Conservation (phyloP, 352 stramenopile genomes). For the Globisporangium lucens region DNA sequence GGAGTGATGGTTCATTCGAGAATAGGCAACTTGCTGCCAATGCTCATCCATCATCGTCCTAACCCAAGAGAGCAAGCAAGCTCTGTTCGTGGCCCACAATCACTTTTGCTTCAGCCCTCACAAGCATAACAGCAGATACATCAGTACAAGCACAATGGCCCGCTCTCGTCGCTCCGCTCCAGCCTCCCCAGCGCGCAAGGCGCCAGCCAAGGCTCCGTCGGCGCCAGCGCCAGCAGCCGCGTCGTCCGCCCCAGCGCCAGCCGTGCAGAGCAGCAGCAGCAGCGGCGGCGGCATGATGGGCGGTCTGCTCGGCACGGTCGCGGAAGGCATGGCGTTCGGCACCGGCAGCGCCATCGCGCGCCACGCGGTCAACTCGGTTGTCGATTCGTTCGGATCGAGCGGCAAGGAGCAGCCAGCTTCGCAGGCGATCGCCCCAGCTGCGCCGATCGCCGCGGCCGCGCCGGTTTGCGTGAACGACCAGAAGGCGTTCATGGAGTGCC, state of each 20-base stretch:
- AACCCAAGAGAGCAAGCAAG: not conserved
- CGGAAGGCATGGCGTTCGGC: conserved; percentile 96
- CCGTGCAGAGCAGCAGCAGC: conserved; percentile 26
- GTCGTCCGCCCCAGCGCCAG: conserved; percentile 26
- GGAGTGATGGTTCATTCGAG: conserved; percentile 1
- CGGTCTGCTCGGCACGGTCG: conserved; percentile 93
- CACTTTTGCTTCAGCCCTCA: conserved; percentile 8
- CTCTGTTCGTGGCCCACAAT: conserved; percentile 11
- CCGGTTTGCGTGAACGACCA: conserved; percentile 57
- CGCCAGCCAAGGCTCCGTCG: conserved; percentile 10
- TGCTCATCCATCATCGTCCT: not conserved
- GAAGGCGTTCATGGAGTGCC: conserved; percentile 78
- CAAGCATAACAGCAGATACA: conserved; percentile 3
- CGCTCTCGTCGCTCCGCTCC: conserved; percentile 59
- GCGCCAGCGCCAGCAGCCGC: conserved; percentile 31
- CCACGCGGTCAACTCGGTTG: conserved; percentile 67
- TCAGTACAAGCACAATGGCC: conserved; percentile 38
- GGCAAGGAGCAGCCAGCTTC: conserved; percentile 33
- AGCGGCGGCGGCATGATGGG: conserved; percentile 78
- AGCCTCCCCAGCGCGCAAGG: conserved; percentile 45
- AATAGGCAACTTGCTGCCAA: not conserved
- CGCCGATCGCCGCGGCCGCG: conserved; percentile 19
- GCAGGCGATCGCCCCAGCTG: conserved; percentile 13
- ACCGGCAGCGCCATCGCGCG: conserved; percentile 95
- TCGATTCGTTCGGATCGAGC: conserved; percentile 62